Evolutionary conservation across 257 asterid genomes (phyloP), one percentile per base, ranked within the genome.

Genomic region (Nicotiana paniculata): DNA sequence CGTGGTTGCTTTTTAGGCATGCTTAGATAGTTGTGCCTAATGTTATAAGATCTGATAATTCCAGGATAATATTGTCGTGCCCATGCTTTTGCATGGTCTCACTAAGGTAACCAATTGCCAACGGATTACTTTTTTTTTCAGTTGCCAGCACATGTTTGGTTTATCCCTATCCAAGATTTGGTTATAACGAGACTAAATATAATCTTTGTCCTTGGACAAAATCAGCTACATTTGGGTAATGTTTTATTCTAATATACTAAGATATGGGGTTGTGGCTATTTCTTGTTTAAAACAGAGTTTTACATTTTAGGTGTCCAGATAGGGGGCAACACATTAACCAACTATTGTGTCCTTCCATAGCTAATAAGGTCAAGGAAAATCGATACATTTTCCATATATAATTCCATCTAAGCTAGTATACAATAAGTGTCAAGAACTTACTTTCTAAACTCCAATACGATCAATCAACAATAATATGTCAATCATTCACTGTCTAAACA

Each of bases 71-170:
- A 58, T 58, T 58, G 63, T 58, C 63, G 24, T 58, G 63, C 63
- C 63, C 63, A 58, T 58, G 63, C 63, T 58, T 58, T 58, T 58
- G 63, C 63, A 58, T 58, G 63, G 63, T 57, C 11, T 57, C 63
- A 57, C 26, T 57, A 57, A 2, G 10, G 24, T 18, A 57, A 57
- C 10, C 24, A 18, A 57, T 57, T 57, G 63, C 63, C 16, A 53
- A 10, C 58, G 17, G 67, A 8, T 28, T 30, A n/a, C 24, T 13
- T 55, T 77, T 21, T 21, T 28, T 6, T 53, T 32, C 28, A 82
- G 84, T 74, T 75, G 77, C 55, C 26, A 16, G 77, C 85, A 77
- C 85, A 65, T 54, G 82, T 68, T 67, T 35, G 79, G 66, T 39
- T 17, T 21, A 17, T 58, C 8, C 30, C 13, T 18, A 9, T 15